Conservation (phyloP, 257 asterid species). For the Salvia hispanica region DNA sequence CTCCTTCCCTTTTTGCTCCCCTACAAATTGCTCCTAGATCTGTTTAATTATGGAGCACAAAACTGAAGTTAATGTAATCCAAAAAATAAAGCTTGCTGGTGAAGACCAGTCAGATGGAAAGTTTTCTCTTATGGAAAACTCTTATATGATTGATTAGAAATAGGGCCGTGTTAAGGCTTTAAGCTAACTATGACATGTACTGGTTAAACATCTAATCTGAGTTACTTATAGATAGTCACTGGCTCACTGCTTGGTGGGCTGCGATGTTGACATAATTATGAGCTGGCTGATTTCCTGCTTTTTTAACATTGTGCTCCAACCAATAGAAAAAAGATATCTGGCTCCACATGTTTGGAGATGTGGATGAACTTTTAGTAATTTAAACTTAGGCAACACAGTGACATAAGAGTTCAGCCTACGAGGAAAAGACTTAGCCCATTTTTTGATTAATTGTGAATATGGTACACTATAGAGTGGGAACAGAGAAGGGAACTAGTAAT, state of each 20-base stretch:
- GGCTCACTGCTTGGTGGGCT: background rate
- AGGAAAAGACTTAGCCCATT: background rate
- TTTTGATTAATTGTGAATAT: slow-evolving; percentile 4
- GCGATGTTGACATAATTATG: background rate
- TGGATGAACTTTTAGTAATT: background rate
- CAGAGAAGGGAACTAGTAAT: slow-evolving; percentile 5
- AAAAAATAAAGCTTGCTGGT: background rate
- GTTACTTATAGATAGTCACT: background rate
- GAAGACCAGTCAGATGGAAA: background rate
- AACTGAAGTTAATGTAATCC: slow-evolving; percentile 13
- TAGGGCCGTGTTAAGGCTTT: background rate
- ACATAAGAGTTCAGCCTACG: background rate
- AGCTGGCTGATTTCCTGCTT: slow-evolving; percentile 2
- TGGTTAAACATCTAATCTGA: slow-evolving; percentile 14
- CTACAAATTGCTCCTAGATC: background rate
- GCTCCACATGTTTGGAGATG: slow-evolving; percentile 23
- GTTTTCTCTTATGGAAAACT: background rate
- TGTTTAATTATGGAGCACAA: slow-evolving; percentile 11
- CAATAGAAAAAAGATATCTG: background rate
- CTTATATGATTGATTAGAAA: slow-evolving; percentile 2
- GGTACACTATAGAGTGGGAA: slow-evolving; percentile 3
- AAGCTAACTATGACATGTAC: background rate
- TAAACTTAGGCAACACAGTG: background rate
- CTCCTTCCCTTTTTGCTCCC: background rate
- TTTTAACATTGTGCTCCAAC: background rate